Evolutionary conservation across 2,329 filamentous ascomycete genomes (phyloP).

Genomic region (Verruconis gallopava): DNA sequence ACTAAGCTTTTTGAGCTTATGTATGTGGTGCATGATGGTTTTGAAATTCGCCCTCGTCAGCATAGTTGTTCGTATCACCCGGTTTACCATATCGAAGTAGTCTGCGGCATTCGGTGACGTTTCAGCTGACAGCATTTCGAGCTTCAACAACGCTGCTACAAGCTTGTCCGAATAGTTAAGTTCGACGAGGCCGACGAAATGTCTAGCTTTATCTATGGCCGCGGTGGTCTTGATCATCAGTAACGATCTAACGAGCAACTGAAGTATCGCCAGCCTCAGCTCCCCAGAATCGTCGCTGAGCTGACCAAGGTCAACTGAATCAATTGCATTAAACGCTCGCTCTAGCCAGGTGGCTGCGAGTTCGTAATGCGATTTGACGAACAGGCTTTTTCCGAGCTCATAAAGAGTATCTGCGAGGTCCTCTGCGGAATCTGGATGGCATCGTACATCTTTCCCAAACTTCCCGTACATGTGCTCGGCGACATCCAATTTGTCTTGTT

Average conservation of each 20-base stretch:
- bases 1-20: constrained; percentile 42
- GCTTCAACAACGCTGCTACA: constrained; percentile 51
- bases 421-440: constrained; percentile 39
- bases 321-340: constrained; percentile 49
- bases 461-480: constrained; percentile 68
- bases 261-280: constrained; percentile 52
- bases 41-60: constrained; percentile 52
- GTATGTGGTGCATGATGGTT: constrained; percentile 52
- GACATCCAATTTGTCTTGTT: constrained; percentile 57
- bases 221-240: constrained; percentile 36
- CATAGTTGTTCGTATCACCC: constrained; percentile 48
- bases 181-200: constrained; percentile 49
- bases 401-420: constrained; percentile 53
- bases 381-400: constrained; percentile 54
- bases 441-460: constrained; percentile 26
- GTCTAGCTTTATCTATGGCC: constrained; percentile 38
- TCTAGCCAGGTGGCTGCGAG: constrained; percentile 61
- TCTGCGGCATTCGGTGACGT: constrained; percentile 22
- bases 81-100: constrained; percentile 39
- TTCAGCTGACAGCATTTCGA: constrained; percentile 50
- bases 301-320: constrained; percentile 39
- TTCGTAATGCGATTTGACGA: constrained; percentile 38
- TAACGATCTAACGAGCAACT: constrained; percentile 40
- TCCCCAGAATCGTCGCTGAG: constrained; percentile 49
- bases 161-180: constrained; percentile 39